These are phyloP conservation scores for Fraxinus excelsior DNA, from an alignment of 257 asterid genomes.

Conservation along the genomic window DNA sequence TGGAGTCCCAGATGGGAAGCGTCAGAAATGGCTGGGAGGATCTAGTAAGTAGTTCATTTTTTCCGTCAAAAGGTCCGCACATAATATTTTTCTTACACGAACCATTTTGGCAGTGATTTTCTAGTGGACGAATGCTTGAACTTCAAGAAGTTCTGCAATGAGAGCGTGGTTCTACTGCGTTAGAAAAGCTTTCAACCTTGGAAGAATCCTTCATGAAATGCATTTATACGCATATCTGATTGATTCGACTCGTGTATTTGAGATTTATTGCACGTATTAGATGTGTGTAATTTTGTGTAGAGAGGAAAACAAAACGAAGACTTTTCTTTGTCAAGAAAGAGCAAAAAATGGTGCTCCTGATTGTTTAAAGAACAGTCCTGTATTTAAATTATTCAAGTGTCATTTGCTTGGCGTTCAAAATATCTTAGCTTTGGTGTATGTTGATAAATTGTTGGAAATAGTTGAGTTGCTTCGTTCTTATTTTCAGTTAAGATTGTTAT, in stretches of 20 bases:
- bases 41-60: slow-evolving; percentile 56
- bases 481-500: too few species aligned
- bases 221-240: background rate
- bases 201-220: background rate
- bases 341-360: background rate
- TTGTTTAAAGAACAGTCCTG: background rate
- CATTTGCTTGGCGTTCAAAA: background rate
- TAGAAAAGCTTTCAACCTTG: background rate
- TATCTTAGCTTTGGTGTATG: background rate
- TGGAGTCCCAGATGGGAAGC: slow-evolving; percentile 96
- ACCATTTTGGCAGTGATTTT: slow-evolving; percentile 57
- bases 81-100: background rate
- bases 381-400: background rate
- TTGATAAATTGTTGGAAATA: background rate
- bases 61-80: background rate
- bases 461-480: too few species aligned
- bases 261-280: background rate
- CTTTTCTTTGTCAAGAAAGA: background rate
- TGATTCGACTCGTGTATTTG: background rate
- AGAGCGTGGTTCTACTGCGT: slow-evolving; percentile 17
- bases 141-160: slow-evolving; percentile 90
- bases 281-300: background rate
- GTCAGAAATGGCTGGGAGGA: slow-evolving; percentile 74
- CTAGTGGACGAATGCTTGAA: slow-evolving; percentile 72
- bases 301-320: background rate